Evolutionary conservation across 2,329 filamentous ascomycete genomes (phyloP).

Genomic region (Diaporthe longicolla): DNA sequence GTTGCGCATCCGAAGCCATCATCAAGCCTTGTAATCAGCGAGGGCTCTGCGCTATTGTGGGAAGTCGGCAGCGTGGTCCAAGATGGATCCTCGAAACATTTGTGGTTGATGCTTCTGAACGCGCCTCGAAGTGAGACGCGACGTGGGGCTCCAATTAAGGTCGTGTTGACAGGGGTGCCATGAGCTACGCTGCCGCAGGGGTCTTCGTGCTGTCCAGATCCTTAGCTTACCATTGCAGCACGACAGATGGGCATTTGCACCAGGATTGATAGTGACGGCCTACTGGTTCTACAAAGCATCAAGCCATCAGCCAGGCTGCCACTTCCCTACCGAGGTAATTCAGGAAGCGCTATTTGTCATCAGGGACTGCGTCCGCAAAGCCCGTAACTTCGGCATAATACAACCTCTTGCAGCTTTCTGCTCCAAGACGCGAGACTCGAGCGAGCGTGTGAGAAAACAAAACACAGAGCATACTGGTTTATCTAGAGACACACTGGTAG

Average conservation of each 20-base stretch:
- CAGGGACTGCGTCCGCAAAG: not conserved
- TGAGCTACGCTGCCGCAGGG: constrained; percentile 3
- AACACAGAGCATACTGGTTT: too few species aligned
- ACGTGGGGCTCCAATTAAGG: constrained; percentile 42
- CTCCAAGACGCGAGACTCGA: too few species aligned
- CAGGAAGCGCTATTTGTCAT: not conserved
- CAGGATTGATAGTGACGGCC: not conserved
- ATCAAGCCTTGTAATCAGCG: not conserved
- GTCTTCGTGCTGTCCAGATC: not conserved
- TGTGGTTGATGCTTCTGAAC: constrained; percentile 10
- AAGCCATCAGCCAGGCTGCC: not conserved
- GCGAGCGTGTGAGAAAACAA: too few species aligned
- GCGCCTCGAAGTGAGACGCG: constrained; percentile 38
- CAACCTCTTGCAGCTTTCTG: too few species aligned
- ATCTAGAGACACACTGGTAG: too few species aligned
- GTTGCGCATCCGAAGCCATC: constrained; percentile 59
- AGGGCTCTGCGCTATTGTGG: not conserved
- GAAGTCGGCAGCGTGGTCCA: not conserved
- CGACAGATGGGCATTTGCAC: not conserved
- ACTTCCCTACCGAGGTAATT: not conserved
- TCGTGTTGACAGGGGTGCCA: constrained; percentile 37
- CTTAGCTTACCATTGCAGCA: not conserved
- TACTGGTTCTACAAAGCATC: not conserved
- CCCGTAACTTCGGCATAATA: not conserved
- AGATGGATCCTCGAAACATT: not conserved